Conservation (phyloP, 1,284 basidiomycete species). For the Apiotrichum sp. region DNA sequence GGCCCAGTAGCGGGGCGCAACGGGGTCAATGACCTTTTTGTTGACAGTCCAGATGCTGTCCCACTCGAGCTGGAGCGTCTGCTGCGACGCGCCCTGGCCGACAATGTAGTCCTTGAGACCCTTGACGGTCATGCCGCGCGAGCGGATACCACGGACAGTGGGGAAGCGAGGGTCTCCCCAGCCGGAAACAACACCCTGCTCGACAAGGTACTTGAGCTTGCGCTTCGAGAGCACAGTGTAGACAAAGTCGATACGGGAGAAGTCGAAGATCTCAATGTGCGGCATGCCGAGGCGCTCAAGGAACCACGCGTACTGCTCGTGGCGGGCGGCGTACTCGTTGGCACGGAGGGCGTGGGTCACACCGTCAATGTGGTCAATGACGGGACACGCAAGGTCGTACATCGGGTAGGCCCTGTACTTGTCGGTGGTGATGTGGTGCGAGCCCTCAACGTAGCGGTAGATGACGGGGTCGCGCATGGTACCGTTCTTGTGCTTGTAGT, state of each 20-base stretch:
- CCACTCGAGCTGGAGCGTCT: conserved; percentile 93
- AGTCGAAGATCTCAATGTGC: conserved; percentile 91
- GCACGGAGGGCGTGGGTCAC: conserved; percentile 98
- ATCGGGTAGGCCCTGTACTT: conserved; percentile 98
- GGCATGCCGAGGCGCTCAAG: conserved; percentile 74
- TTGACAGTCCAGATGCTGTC: conserved; percentile 96
- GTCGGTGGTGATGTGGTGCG: conserved; percentile 88
- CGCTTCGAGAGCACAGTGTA: conserved; percentile 98
- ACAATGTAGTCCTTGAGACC: conserved; percentile 95
- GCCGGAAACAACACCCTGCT: conserved; percentile 73
- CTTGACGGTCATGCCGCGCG: conserved; percentile 95
- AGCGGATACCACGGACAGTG: conserved; percentile 88
- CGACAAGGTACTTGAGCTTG: conserved; percentile 95
- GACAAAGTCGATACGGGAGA: conserved; percentile 94
- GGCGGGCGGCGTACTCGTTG: conserved; percentile 97
- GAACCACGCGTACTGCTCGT: conserved; percentile 98
- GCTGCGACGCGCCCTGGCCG: conserved; percentile 89
- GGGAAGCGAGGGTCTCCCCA: conserved; percentile 99
- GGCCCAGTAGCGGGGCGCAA: conserved; percentile 89
- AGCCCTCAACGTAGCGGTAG: conserved; percentile 79
- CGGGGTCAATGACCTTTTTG: conserved; percentile 94
- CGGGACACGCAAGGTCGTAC: conserved; percentile 96
- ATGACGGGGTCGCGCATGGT: conserved; percentile 98
- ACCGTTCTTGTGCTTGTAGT: conserved; percentile 89
- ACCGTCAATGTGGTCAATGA: conserved; percentile 93